Evolutionary conservation across 345 rosid genomes (phyloP).

Genomic region (Lagerstroemia speciosa): DNA sequence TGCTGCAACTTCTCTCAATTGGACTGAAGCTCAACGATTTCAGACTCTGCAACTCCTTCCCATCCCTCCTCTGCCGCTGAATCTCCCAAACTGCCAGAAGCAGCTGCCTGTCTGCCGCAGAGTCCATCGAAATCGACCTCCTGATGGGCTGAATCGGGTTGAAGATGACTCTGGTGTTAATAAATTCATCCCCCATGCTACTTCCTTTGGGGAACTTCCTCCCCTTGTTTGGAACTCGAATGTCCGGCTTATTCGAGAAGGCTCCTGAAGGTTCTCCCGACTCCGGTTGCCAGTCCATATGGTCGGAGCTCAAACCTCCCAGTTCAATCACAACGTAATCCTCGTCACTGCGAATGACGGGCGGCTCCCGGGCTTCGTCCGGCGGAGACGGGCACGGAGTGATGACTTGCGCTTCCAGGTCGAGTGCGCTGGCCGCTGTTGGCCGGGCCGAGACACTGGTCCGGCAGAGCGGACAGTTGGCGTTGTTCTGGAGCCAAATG

Average conservation of each 20-base stretch:
- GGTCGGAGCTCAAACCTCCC: conserved; percentile 13
- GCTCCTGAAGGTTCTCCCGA: too few relatives aligned
- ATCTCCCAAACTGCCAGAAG: conserved; percentile 55
- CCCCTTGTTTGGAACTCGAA: conserved; percentile 21
- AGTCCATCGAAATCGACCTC: conserved; percentile 89
- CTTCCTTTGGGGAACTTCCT: conserved; percentile 41
- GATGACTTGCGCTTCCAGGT: conserved; percentile 23
- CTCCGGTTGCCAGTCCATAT: too few relatives aligned
- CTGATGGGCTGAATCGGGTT: conserved; percentile 63
- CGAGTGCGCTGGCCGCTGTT: conserved; percentile 3
- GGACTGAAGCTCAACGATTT: conserved; percentile 29
- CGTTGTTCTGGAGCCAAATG: conserved; percentile 83
- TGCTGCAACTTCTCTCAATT: conserved; percentile 18
- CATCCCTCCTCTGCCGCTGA: conserved; percentile 30
- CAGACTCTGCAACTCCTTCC: not conserved
- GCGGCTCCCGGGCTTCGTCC: too few relatives aligned
- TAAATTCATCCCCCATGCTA: conserved; percentile 89
- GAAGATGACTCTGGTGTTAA: conserved; percentile 49
- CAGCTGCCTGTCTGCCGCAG: conserved; percentile 53
- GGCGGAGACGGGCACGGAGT: conserved; percentile 43
- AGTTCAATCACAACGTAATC: conserved; percentile 71
- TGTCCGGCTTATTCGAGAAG: too few relatives aligned
- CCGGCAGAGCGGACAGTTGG: conserved; percentile 85
- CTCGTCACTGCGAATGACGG: conserved; percentile 35
- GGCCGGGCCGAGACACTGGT: conserved; percentile 41